These are phyloP conservation scores for Aspergillus ostianus DNA, from an alignment of 495 filamentous ascomycete genomes.

Conservation along the genomic window DNA sequence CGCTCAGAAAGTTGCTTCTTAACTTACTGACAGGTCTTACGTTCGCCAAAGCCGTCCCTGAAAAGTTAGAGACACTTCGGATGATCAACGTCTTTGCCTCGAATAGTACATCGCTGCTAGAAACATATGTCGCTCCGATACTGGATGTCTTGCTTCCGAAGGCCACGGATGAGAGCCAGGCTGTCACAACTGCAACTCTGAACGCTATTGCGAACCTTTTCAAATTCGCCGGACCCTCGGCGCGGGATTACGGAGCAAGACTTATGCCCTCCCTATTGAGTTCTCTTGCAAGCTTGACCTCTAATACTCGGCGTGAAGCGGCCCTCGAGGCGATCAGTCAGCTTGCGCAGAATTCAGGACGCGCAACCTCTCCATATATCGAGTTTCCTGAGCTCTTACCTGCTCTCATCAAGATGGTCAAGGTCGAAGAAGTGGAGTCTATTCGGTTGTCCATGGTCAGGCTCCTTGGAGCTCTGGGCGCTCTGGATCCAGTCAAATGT, in stretches of 20 bases:
- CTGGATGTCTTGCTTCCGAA: conserved; percentile 86
- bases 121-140: conserved; percentile 94
- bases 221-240: conserved; percentile 85
- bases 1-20: conserved; percentile 87
- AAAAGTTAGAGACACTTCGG: conserved; percentile 92
- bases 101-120: conserved; percentile 85
- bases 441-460: conserved; percentile 92
- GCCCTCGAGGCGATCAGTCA: conserved; percentile 89
- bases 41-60: conserved; percentile 85
- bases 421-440: conserved; percentile 77
- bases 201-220: conserved; percentile 90
- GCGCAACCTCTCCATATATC: conserved; percentile 93
- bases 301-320: conserved; percentile 81
- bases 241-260: conserved; percentile 78
- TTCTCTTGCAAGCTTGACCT: conserved; percentile 87
- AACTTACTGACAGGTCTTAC: conserved; percentile 96
- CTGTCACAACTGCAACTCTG: conserved; percentile 88
- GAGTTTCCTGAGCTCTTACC: conserved; percentile 91
- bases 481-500: conserved; percentile 92
- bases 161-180: conserved; percentile 74
- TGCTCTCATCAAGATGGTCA: conserved; percentile 89
- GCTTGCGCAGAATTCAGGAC: conserved; percentile 88
- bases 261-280: conserved; percentile 95
- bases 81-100: conserved; percentile 88
- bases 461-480: conserved; percentile 92